phyloP scores from a whole-genome alignment of 257 asterid genomes.

The Penstemon davidsonii region DNA sequence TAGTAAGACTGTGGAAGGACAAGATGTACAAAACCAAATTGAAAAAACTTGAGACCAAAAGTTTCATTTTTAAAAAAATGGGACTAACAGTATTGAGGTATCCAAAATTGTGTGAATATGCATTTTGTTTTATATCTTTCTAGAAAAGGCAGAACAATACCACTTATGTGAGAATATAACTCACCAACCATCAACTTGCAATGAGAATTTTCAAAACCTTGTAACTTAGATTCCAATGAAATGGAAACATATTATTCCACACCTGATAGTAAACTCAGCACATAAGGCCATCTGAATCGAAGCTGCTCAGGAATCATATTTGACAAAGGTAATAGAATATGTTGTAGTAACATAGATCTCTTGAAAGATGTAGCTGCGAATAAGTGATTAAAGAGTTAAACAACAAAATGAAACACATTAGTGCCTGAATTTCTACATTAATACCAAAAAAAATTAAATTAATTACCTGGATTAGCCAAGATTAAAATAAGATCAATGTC shows the following conservation, averaged over 20 bases:
- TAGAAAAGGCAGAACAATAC: no score
- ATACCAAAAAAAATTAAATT: background rate
- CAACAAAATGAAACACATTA: background rate
- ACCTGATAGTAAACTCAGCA: conserved; percentile 54
- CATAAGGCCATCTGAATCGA: conserved; percentile 42
- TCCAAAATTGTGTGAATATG: no score
- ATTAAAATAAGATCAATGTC: conserved; percentile 63
- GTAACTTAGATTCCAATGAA: no score
- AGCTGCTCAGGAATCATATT: conserved; percentile 57
- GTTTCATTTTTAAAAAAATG: no score
- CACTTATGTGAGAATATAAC: no score
- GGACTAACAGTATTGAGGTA: no score
- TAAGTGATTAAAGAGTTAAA: background rate
- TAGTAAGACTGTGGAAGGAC: no score
- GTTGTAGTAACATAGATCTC: conserved; percentile 46
- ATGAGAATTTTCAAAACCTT: no score
- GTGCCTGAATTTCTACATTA: conserved; percentile 1
- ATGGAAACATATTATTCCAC: background rate
- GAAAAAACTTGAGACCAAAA: no score
- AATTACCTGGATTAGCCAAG: conserved; percentile 81
- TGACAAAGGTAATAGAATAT: conserved; percentile 44
- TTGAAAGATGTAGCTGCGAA: conserved; percentile 65
- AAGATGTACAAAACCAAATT: no score
- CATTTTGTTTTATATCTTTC: no score
- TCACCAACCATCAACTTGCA: no score